Conservation (phyloP, 2,329 filamentous ascomycete species). For the Diaporthe longicolla region DNA sequence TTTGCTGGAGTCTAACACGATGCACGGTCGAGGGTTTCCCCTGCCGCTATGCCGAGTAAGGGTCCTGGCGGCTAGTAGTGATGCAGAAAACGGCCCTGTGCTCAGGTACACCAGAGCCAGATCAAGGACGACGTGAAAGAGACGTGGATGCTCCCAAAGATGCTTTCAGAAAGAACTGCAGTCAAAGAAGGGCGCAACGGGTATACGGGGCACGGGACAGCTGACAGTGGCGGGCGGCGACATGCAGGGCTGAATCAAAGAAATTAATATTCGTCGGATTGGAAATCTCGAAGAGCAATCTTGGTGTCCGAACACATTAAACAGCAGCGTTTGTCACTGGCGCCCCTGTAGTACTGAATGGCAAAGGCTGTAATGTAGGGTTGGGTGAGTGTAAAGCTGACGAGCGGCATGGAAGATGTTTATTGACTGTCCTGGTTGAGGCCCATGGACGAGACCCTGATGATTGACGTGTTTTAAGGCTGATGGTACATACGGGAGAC, state of each 20-base stretch:
- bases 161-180: constrained; percentile 25
- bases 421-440: constrained; percentile 2
- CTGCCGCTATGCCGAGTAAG: constrained; percentile 22
- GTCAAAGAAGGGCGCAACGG: neutral
- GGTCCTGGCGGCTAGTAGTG: constrained; percentile 11
- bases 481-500: constrained; percentile 8
- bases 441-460: constrained; percentile 19
- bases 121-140: neutral
- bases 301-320: constrained; percentile 5
- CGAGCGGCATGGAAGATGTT: neutral
- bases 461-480: constrained; percentile 24
- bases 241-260: constrained; percentile 6
- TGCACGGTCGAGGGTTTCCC: constrained; percentile 12
- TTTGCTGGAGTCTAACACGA: constrained; percentile 26
- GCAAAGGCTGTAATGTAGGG: neutral
- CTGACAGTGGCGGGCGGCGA: constrained; percentile 16
- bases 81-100: neutral
- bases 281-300: neutral
- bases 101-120: neutral
- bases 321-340: neutral
- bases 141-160: constrained; percentile 4
- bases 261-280: neutral
- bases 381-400: neutral
- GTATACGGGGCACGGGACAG: neutral
- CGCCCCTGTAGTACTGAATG: neutral